These are phyloP conservation scores for Pseudocercospora macadamiae DNA, from an alignment of 2,329 filamentous ascomycete species.

Conservation along the genomic window DNA sequence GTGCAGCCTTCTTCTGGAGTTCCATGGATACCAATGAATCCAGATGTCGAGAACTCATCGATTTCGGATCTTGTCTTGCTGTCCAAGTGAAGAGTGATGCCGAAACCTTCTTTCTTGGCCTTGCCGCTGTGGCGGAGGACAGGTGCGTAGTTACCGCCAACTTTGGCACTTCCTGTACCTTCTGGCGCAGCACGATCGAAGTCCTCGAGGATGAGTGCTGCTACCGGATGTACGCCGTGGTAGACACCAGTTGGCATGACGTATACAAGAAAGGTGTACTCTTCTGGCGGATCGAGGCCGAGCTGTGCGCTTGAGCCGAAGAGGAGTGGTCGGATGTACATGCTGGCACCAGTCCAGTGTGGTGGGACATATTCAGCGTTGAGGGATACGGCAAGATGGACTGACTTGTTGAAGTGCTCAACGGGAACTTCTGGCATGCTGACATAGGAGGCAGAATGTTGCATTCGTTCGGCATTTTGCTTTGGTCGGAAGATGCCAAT, in stretches of 20 bases:
- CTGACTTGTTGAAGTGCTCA: constrained; percentile 73
- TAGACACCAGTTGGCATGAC: constrained; percentile 93
- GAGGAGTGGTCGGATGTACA: constrained; percentile 89
- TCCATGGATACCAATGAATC: constrained; percentile 79
- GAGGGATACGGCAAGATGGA: constrained; percentile 78
- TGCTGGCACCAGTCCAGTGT: constrained; percentile 81
- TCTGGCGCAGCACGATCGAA: constrained; percentile 93
- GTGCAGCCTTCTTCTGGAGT: constrained; percentile 60
- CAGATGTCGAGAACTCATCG: constrained; percentile 94
- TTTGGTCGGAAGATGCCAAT: constrained; percentile 88
- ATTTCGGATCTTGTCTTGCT: constrained; percentile 81
- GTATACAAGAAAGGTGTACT: constrained; percentile 89
- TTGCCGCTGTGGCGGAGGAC: constrained; percentile 85
- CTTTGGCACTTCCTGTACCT: constrained; percentile 87
- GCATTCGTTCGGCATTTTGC: constrained; percentile 81
- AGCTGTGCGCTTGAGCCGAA: constrained; percentile 88
- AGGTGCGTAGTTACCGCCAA: constrained; percentile 94
- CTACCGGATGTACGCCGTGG: constrained; percentile 86
- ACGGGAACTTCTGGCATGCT: constrained; percentile 80
- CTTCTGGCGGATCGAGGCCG: constrained; percentile 82
- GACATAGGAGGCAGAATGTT: constrained; percentile 80
- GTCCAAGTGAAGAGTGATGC: constrained; percentile 94
- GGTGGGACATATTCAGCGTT: constrained; percentile 93
- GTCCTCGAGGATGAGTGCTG: constrained; percentile 83
- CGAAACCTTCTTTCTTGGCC: constrained; percentile 76